A percentile compares a stretch with the other conserved stretches of the same genome.
These are phyloP conservation scores for Ophiostoma sp. DNA, from an alignment of 2,329 filamentous ascomycete genomes.

Conservation along the genomic window DNA sequence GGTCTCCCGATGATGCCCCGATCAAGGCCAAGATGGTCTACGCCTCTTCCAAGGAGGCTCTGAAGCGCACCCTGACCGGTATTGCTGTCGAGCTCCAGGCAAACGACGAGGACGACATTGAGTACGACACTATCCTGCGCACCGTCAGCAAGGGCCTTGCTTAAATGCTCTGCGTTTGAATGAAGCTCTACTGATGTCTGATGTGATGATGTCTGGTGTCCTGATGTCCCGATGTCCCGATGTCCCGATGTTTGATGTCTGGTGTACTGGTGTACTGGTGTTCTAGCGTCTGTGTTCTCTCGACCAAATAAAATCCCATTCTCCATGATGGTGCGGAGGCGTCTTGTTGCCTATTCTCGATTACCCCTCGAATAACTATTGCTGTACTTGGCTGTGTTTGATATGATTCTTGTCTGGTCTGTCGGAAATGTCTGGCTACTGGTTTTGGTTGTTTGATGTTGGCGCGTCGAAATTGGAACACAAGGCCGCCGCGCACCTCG, in stretches of 20 bases:
- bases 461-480: neutral
- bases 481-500: conserved; percentile 5
- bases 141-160: conserved; percentile 59
- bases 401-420: neutral
- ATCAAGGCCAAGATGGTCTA: conserved; percentile 88
- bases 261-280: conserved; percentile 1
- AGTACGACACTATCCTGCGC: conserved; percentile 66
- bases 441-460: neutral
- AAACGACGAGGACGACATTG: conserved; percentile 78
- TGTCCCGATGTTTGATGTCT: conserved; percentile 9
- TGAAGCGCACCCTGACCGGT: conserved; percentile 73
- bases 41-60: conserved; percentile 79
- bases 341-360: neutral
- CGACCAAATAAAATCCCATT: conserved; percentile 14
- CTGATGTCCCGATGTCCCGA: conserved; percentile 1
- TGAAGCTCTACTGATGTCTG: neutral
- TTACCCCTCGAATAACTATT: neutral
- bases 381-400: conserved; percentile 2
- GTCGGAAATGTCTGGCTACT: neutral
- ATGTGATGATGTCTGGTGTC: neutral
- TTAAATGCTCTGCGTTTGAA: conserved; percentile 29
- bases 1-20: conserved; percentile 75
- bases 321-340: conserved; percentile 10
- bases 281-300: conserved; percentile 11
- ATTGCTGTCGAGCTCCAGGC: conserved; percentile 74